Evolutionary conservation across 495 filamentous ascomycete species (phyloP).

Genomic region (Diplogelasinospora grovesii): DNA sequence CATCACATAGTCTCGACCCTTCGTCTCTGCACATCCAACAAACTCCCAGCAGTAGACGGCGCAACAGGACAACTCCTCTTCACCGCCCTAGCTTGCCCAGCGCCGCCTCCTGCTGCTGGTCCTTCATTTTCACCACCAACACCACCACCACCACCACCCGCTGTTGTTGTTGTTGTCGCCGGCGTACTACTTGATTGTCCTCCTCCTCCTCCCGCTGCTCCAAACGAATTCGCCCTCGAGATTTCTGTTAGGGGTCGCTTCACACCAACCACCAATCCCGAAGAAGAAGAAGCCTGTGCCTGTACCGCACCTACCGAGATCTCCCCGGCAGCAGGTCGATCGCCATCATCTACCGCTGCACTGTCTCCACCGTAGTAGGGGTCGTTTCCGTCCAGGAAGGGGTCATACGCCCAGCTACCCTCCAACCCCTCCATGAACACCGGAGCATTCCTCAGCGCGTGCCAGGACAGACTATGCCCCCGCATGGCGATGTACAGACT

Average conservation of each 20-base stretch:
- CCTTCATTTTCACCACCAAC: too few species aligned
- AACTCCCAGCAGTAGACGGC: constrained; percentile 1
- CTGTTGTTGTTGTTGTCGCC: too few species aligned
- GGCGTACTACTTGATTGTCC: too few species aligned
- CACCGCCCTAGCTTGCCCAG: constrained; percentile 12
- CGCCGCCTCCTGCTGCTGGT: too few species aligned
- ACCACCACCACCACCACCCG: too few species aligned
- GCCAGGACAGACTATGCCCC: constrained; percentile 37
- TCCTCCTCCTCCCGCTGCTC: too few species aligned
- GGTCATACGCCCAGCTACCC: constrained; percentile 43
- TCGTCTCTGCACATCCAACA: too few species aligned
- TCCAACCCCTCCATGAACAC: constrained; percentile 45
- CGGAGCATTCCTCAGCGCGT: constrained; percentile 39
- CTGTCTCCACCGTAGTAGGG: constrained; percentile 29
- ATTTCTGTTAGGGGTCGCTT: constrained; percentile 45
- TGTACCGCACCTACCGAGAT: constrained; percentile 35
- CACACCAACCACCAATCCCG: too few species aligned
- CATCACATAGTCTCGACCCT: too few species aligned
- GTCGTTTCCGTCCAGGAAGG: constrained; percentile 39
- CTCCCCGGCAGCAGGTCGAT: constrained; percentile 42
- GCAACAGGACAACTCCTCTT: constrained; percentile 15
- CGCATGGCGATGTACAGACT: constrained; percentile 51
- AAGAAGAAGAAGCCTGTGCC: constrained; percentile 26
- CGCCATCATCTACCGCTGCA: constrained; percentile 27
- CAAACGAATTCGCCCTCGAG: constrained; percentile 41